Evolutionary conservation across 306 rosid species (phyloP).

Genomic region (Lablab purpureus): DNA sequence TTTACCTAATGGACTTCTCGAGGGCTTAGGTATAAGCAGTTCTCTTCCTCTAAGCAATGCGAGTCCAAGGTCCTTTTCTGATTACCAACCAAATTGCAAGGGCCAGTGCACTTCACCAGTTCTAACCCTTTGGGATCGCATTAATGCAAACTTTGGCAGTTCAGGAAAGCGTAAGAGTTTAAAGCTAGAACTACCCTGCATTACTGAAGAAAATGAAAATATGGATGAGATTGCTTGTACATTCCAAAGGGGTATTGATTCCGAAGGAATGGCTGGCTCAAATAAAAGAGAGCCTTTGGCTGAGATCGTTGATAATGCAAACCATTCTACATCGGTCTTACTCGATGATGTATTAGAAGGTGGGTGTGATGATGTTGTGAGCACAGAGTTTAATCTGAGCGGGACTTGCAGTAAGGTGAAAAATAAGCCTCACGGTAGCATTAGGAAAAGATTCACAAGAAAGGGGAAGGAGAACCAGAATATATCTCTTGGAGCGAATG

Average conservation of each 20-base stretch:
- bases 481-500: constrained; percentile 58
- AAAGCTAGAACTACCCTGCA: constrained; percentile 86
- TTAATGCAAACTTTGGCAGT: constrained; percentile 61
- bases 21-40: constrained; percentile 57
- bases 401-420: constrained; percentile 61
- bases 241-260: constrained; percentile 50
- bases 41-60: constrained; percentile 50
- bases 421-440: constrained; percentile 54
- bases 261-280: constrained; percentile 49
- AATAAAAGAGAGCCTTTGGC: constrained; percentile 65
- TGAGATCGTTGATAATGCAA: constrained; percentile 58
- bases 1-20: constrained; percentile 79
- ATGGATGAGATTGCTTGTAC: constrained; percentile 66
- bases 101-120: constrained; percentile 63
- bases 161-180: constrained; percentile 74
- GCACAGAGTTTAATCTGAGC: constrained; percentile 55
- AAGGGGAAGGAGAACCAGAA: constrained; percentile 65
- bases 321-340: constrained; percentile 55
- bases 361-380: constrained; percentile 62
- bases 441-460: constrained; percentile 51
- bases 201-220: constrained; percentile 86
- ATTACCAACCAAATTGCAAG: constrained; percentile 55
- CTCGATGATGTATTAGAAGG: constrained; percentile 56
- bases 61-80: constrained; percentile 63
- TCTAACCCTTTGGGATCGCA: constrained; percentile 79